phyloP scores from a whole-genome alignment of 2,329 filamentous ascomycete species.

The Colletotrichum tofieldiae region DNA sequence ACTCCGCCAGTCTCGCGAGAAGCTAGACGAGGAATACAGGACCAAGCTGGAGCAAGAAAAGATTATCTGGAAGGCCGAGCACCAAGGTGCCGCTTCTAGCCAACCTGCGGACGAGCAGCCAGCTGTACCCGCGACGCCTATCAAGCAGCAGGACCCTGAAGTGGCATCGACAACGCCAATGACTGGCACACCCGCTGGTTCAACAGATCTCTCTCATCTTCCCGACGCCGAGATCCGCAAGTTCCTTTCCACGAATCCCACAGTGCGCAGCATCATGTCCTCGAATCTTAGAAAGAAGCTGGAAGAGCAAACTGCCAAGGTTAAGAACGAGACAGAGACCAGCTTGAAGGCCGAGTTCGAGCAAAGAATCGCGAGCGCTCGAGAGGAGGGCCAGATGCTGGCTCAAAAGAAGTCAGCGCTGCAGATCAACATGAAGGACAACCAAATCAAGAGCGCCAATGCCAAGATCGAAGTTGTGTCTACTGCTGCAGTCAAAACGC shows the following conservation, averaged over 20 bases:
- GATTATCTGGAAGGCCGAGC: slow-evolving; percentile 73
- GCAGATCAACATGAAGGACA: slow-evolving; percentile 85
- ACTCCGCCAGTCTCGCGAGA: slow-evolving; percentile 75
- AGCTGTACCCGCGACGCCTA: slow-evolving; percentile 55
- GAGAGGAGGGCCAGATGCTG: slow-evolving; percentile 78
- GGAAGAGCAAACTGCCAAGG: slow-evolving; percentile 74
- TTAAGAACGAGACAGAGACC: slow-evolving; percentile 69
- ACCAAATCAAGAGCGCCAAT: slow-evolving; percentile 73
- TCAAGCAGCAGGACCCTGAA: slow-evolving; percentile 54
- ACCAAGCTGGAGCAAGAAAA: slow-evolving; percentile 75
- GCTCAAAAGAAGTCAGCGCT: slow-evolving; percentile 82
- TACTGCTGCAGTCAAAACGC: slow-evolving; percentile 87
- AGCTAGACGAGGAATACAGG: slow-evolving; percentile 63
- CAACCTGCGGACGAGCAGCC: slow-evolving; percentile 43
- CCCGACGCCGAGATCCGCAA: slow-evolving; percentile 71
- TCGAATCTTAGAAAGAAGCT: slow-evolving; percentile 80
- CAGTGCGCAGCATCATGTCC: slow-evolving; percentile 71
- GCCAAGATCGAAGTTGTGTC: slow-evolving; percentile 86
- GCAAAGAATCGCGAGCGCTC: slow-evolving; percentile 67
- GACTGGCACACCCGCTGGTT: slow-evolving; percentile 49
- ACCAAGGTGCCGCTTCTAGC: slow-evolving; percentile 50
- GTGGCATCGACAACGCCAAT: slow-evolving; percentile 55
- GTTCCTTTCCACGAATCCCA: slow-evolving; percentile 70
- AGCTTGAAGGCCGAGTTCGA: slow-evolving; percentile 65
- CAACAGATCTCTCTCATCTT: slow-evolving; percentile 63